These are phyloP conservation scores for Hippophae rhamnoides DNA, from an alignment of 306 rosid species.

Conservation along the genomic window DNA sequence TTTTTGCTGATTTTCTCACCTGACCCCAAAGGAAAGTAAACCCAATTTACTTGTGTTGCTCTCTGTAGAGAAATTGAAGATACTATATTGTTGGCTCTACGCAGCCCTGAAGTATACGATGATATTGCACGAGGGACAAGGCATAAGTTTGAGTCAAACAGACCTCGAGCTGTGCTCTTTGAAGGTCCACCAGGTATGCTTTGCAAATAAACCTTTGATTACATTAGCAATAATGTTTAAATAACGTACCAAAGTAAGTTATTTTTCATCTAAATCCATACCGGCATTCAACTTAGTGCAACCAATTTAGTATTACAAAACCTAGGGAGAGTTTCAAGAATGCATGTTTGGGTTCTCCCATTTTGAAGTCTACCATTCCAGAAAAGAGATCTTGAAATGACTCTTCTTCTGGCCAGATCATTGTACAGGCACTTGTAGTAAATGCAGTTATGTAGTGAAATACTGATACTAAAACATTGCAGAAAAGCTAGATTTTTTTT, in stretches of 20 bases:
- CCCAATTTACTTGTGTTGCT: slow-evolving; percentile 8
- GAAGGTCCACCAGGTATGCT: slow-evolving; percentile 91
- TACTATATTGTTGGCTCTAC: slow-evolving; percentile 72
- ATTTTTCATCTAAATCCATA: no score
- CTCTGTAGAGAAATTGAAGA: slow-evolving; percentile 74
- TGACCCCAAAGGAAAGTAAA: not conserved
- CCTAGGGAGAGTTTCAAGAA: no score
- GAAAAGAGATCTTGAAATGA: no score
- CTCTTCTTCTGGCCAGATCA: no score
- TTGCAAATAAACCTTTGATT: not conserved
- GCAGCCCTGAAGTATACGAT: slow-evolving; percentile 75
- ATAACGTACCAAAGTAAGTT: slow-evolving; percentile 1
- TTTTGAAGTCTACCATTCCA: no score
- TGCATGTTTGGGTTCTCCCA: no score
- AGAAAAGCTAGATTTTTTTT: no score
- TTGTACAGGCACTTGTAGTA: no score
- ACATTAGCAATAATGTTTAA: slow-evolving; percentile 8
- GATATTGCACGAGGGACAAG: slow-evolving; percentile 80
- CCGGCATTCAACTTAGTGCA: no score
- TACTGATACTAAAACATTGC: no score
- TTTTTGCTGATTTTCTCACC: not conserved
- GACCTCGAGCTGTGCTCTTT: slow-evolving; percentile 89
- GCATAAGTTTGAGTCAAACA: slow-evolving; percentile 72
- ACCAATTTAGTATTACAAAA: no score
- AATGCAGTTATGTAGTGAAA: no score